Evolutionary conservation across 495 filamentous ascomycete genomes (phyloP).

Genomic region (Lasiosphaeriaceae sp.): DNA sequence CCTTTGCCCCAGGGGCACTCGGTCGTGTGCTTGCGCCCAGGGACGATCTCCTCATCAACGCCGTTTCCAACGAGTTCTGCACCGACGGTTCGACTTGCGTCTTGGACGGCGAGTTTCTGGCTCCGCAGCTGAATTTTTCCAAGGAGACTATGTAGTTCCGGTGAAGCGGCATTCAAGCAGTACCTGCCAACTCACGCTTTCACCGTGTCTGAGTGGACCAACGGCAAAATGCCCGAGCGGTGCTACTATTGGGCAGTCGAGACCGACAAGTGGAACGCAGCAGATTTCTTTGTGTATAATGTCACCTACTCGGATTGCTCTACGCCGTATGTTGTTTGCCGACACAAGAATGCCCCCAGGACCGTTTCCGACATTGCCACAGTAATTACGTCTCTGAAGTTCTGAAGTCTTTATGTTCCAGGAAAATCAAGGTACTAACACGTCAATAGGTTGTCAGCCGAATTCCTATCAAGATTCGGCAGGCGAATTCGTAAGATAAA

Average conservation of each 20-base stretch:
- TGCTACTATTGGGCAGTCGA: slow-evolving; percentile 1
- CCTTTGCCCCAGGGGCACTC: no score
- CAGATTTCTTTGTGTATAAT: slow-evolving; percentile 4
- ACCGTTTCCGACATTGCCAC: neutral
- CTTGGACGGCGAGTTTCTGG: neutral
- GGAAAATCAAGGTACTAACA: neutral
- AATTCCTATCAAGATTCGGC: neutral
- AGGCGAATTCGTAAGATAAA: neutral
- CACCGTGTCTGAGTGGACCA: slow-evolving; percentile 1
- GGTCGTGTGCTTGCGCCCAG: no score
- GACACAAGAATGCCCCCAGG: neutral
- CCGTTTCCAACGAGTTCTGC: no score
- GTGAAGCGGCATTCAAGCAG: slow-evolving; percentile 1
- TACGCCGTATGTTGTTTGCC: slow-evolving; percentile 2
- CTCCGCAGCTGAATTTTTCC: slow-evolving; percentile 2
- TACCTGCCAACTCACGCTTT: neutral
- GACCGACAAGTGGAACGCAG: neutral
- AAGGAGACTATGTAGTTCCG: neutral
- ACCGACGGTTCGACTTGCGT: no score
- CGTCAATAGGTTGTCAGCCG: neutral
- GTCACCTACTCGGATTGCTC: slow-evolving; percentile 8
- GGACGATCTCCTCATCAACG: no score
- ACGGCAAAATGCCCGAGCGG: slow-evolving; percentile 2
- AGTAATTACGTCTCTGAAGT: neutral
- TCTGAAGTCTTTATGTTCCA: neutral